phyloP scores from a whole-genome alignment of 1,284 basidiomycete species.

The Sphagnurus paluster region DNA sequence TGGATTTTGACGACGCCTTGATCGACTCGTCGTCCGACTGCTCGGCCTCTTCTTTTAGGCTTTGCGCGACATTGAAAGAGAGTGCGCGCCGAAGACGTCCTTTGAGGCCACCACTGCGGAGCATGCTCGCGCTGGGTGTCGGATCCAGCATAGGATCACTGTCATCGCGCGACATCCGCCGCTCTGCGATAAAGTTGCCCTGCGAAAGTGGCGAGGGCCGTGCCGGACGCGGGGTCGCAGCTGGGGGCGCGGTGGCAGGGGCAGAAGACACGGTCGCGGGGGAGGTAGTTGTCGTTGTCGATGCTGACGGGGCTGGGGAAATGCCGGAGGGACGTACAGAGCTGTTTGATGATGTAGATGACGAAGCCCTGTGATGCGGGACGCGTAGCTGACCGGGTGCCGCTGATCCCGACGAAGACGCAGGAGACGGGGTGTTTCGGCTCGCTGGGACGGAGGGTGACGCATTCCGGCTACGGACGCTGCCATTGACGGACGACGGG shows the following conservation, averaged over 20 bases:
- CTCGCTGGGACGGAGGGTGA: conserved; percentile 26
- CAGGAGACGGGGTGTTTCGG: conserved; percentile 34
- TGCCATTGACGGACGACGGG: conserved; percentile 33
- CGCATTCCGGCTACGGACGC: conserved; percentile 33
- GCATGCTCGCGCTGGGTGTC: conserved; percentile 42
- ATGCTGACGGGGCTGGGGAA: conserved; percentile 38
- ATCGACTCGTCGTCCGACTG: conserved; percentile 48
- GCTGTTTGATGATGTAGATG: conserved; percentile 37
- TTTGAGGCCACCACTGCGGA: conserved; percentile 70
- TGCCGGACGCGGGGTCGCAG: conserved; percentile 50
- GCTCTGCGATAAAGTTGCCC: conserved; percentile 66
- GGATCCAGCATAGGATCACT: conserved; percentile 60
- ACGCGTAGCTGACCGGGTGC: conserved; percentile 29
- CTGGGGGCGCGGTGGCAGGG: conserved; percentile 33
- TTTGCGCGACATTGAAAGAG: conserved; percentile 60
- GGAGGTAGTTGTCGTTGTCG: conserved; percentile 32
- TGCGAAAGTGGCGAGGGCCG: conserved; percentile 80
- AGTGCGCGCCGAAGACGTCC: conserved; percentile 75
- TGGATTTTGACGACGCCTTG: conserved; percentile 39
- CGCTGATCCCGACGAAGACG: conserved; percentile 27
- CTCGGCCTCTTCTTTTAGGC: conserved; percentile 60
- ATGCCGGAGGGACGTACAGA: conserved; percentile 45
- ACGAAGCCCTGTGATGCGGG: conserved; percentile 47
- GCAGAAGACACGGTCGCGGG: conserved; percentile 37
- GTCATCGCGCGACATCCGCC: conserved; percentile 77